A percentile compares a stretch with the other conserved stretches of the same genome.
Conservation (phyloP, 495 filamentous ascomycete species). For the Paragyromitra xinjiangensis region DNA sequence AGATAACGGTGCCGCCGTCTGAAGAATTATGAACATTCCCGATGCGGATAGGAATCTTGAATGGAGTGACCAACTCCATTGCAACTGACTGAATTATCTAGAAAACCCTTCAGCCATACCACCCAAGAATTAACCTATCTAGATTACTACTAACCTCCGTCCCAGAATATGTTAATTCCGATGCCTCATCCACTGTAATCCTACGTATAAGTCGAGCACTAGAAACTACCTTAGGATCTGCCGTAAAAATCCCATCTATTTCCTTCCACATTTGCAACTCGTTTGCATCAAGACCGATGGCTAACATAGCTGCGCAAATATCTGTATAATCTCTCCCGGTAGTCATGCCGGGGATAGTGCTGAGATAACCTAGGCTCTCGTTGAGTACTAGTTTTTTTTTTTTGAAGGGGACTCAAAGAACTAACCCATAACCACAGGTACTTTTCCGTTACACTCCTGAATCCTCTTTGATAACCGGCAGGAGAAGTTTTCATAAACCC, state of each 20-base stretch:
- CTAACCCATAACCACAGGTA: slow-evolving; percentile 74
- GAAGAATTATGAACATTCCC: slow-evolving; percentile 96
- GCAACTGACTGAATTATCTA: slow-evolving; percentile 92
- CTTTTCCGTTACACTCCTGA: slow-evolving; percentile 70
- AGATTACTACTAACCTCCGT: slow-evolving; percentile 70
- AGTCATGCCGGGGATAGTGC: slow-evolving; percentile 77
- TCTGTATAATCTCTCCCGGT: slow-evolving; percentile 91
- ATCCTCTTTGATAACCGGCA: slow-evolving; percentile 73
- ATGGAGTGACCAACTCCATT: slow-evolving; percentile 95
- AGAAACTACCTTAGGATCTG: slow-evolving; percentile 84
- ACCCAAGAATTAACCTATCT: background rate
- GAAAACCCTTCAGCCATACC: slow-evolving; percentile 61
- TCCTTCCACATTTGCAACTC: slow-evolving; percentile 95
- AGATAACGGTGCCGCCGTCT: slow-evolving; percentile 84
- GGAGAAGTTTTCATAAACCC: slow-evolving; percentile 78
- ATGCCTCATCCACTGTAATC: slow-evolving; percentile 85
- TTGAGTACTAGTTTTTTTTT: background rate
- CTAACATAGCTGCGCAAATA: slow-evolving; percentile 81
- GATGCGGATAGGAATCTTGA: slow-evolving; percentile 84
- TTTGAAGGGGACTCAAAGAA: background rate
- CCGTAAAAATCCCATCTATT: slow-evolving; percentile 88
- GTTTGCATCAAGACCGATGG: slow-evolving; percentile 76
- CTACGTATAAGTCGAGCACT: slow-evolving; percentile 76
- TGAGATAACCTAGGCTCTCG: slow-evolving; percentile 74
- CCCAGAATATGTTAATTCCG: slow-evolving; percentile 90